These are phyloP conservation scores for Calonectria leucothoes DNA, from an alignment of 2,329 filamentous ascomycete species.

Conservation along the genomic window DNA sequence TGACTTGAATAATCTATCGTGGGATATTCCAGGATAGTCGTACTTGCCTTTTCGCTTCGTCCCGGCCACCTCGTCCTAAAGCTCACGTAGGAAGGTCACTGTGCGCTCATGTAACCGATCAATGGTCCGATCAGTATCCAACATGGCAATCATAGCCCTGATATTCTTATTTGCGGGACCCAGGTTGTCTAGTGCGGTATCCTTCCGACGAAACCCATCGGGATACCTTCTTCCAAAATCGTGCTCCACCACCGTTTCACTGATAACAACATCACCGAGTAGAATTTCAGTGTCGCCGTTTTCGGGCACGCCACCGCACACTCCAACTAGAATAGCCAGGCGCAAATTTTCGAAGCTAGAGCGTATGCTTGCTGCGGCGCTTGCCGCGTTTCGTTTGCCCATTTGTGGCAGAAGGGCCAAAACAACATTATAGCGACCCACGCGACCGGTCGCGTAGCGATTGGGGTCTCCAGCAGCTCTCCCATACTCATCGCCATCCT, in stretches of 20 bases:
- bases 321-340: slow-evolving; percentile 51
- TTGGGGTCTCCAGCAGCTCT: slow-evolving; percentile 24
- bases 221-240: slow-evolving; percentile 42
- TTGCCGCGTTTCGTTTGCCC: slow-evolving; percentile 45
- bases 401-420: slow-evolving; percentile 39
- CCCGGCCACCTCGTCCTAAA: background rate
- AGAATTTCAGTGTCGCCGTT: slow-evolving; percentile 32
- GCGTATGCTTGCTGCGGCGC: slow-evolving; percentile 39
- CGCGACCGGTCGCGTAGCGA: slow-evolving; percentile 38
- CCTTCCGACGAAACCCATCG: slow-evolving; percentile 39
- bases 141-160: slow-evolving; percentile 37
- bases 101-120: background rate
- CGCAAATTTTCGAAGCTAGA: slow-evolving; percentile 47
- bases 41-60: slow-evolving; percentile 21
- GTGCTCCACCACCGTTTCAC: slow-evolving; percentile 44
- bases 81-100: background rate
- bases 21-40: slow-evolving; percentile 39
- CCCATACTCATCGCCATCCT: background rate
- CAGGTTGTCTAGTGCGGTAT: slow-evolving; percentile 38
- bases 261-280: slow-evolving; percentile 48
- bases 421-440: slow-evolving; percentile 43
- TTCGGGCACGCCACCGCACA: slow-evolving; percentile 51
- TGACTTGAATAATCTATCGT: slow-evolving; percentile 46
- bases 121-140: slow-evolving; percentile 29
- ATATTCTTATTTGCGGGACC: slow-evolving; percentile 38